Percentiles rank a stretch among this genome's conserved stretches.
These are phyloP conservation scores for Dothideomycetidae sp. DNA, from an alignment of 2,329 filamentous ascomycete genomes.

Conservation along the genomic window DNA sequence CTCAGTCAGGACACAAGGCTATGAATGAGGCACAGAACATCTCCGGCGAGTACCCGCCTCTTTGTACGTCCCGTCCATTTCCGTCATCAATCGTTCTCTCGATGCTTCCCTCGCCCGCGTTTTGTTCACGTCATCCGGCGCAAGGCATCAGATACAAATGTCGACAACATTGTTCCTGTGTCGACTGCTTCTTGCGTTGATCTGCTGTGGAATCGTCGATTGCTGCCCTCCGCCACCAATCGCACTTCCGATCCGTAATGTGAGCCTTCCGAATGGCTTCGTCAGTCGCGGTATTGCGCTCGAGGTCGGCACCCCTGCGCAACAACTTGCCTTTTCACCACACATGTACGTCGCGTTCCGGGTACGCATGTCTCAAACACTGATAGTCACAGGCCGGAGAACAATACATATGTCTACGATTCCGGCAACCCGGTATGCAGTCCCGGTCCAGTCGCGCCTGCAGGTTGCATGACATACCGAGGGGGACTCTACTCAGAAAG, in stretches of 20 bases:
- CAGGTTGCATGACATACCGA: not conserved
- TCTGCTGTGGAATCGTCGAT: too few species aligned
- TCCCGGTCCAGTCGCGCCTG: not conserved
- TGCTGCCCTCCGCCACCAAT: not conserved
- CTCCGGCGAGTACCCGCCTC: too few species aligned
- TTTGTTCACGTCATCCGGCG: too few species aligned
- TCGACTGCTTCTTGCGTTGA: not conserved
- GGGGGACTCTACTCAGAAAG: not conserved
- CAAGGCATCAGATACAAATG: too few species aligned
- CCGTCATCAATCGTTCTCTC: too few species aligned
- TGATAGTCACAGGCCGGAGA: not conserved
- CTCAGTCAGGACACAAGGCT: too few species aligned
- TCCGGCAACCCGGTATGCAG: not conserved
- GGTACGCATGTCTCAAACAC: not conserved
- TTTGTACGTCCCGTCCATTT: too few species aligned
- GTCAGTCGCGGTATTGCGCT: not conserved
- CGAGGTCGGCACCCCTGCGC: not conserved
- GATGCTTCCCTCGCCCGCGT: too few species aligned
- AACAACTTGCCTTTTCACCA: conserved; percentile 1
- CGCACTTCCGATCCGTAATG: conserved; percentile 2
- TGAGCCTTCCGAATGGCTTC: conserved; percentile 1
- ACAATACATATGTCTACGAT: conserved; percentile 4
- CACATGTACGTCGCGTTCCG: not conserved
- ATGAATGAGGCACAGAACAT: too few species aligned
- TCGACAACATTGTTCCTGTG: not conserved